Percentiles rank a stretch among this genome's conserved stretches.
phyloP scores from a whole-genome alignment of 441 rosid genomes.

The Syzygium syzygioides region DNA sequence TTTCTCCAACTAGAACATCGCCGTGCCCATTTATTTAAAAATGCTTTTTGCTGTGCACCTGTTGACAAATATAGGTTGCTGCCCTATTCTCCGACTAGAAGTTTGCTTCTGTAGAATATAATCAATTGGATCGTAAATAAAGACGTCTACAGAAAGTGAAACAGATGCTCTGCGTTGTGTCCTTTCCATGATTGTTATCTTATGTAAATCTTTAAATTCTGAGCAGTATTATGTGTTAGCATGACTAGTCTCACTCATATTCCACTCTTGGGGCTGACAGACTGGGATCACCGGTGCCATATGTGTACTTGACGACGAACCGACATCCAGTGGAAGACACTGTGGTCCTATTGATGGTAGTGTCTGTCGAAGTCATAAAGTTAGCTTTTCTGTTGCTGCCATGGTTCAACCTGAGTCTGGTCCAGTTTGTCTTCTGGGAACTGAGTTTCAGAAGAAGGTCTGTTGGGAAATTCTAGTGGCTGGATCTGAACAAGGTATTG shows the following conservation, averaged over 20 bases:
- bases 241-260: background rate
- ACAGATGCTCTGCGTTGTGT: background rate
- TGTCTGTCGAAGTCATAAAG: conserved; percentile 78
- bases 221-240: background rate
- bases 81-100: background rate
- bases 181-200: background rate
- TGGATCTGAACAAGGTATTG: conserved; percentile 99
- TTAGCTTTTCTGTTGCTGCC: conserved; percentile 86
- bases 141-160: background rate
- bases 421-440: conserved; percentile 97
- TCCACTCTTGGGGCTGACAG: conserved; percentile 29
- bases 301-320: conserved; percentile 98
- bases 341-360: conserved; percentile 83
- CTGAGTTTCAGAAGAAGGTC: conserved; percentile 88
- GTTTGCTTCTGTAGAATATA: background rate
- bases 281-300: conserved; percentile 82
- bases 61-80: background rate
- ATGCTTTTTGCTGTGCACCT: background rate
- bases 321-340: conserved; percentile 81
- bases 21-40: background rate
- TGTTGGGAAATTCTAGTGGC: conserved; percentile 99
- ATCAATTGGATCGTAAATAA: background rate
- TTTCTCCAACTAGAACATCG: background rate
- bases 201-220: background rate
- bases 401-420: conserved; percentile 99